Base-by-base conservation (phyloP, 2,329 filamentous ascomycete species). In the Botryotinia narcissicola region DNA sequence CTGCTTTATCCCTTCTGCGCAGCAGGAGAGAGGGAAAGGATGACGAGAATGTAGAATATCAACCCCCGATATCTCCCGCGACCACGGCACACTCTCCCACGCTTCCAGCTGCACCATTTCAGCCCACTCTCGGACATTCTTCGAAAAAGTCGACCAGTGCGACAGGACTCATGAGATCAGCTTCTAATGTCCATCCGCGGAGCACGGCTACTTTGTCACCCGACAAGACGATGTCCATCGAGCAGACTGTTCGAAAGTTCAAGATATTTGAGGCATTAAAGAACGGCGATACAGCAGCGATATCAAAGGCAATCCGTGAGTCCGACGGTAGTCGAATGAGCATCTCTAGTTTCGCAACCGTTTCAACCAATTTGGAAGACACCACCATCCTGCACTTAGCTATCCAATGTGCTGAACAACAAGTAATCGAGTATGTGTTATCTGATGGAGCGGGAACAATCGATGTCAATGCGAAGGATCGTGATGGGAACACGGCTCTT, bases 181-280 rank as follows among this genome's bases (percentile, higher is more conserved):
- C 37, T 44, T 73, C 72, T 9, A 57, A 4, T 29, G 64, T 37
- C 10, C 71, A 73, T 22, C 16, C 71, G 20, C 59, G 59, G 46
- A 16, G 48, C 8, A 74, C 74, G 22, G 77, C 77, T 8, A 80
- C 77, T 69, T 25, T 68, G 37, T 61, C 64, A n/a, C 77, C 16
- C 46, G 80, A 81, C 29, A 81, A 80, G 46, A 74, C 77, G 6
- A 74, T 84, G 75, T 90, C 89, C 37, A 92, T 99, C 74, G 95
- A 99, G 81, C 94, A 97, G 82, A 98, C 95, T 0, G 94, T 99
- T 71, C 90, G 92, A 80, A 95, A 97, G 77, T 99, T 99, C 83
- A 91, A 95, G 77, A 90, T 98, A 64, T 97, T 98, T 80, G 96
- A 98, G 84, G 92, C 95, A 60, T 85, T 99, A 76, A 90, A 95